These are phyloP conservation scores for Strobilomyces dryophilus DNA, from an alignment of 768 basidiomycete genomes.

Conservation along the genomic window DNA sequence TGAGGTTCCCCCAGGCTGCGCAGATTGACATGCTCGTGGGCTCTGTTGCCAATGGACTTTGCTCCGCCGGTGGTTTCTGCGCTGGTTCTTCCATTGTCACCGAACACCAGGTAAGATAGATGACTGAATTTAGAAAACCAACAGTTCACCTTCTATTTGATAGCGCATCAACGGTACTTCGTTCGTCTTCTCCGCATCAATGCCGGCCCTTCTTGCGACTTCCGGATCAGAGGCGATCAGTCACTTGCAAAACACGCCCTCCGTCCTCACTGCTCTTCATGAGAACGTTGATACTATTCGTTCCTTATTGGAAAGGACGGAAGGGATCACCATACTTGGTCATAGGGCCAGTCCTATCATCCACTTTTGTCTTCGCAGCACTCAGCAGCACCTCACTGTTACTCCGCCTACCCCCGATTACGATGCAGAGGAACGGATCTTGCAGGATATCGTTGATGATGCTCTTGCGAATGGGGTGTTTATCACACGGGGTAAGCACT, in stretches of 20 bases:
- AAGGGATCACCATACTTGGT: conserved; percentile 79
- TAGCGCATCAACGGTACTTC: conserved; percentile 94
- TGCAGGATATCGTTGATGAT: conserved; percentile 95
- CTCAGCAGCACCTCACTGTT: conserved; percentile 18
- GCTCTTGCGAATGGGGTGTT: conserved; percentile 76
- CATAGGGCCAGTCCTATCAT: conserved; percentile 85
- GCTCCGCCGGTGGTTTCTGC: conserved; percentile 90
- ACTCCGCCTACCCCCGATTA: conserved; percentile 42
- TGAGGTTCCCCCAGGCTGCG: conserved; percentile 49
- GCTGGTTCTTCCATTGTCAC: conserved; percentile 80
- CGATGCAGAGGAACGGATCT: conserved; percentile 66
- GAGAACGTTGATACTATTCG: conserved; percentile 79
- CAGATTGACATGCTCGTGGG: conserved; percentile 96
- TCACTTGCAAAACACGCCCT: conserved; percentile 70
- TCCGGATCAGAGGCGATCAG: conserved; percentile 84
- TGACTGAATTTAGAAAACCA: background rate
- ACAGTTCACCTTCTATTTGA: background rate
- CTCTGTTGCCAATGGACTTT: conserved; percentile 79
- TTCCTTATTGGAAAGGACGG: conserved; percentile 74
- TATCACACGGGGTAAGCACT: conserved; percentile 76
- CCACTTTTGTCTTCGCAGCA: conserved; percentile 64
- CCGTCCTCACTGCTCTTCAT: conserved; percentile 70
- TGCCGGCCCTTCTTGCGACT: conserved; percentile 87
- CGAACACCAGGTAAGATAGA: conserved; percentile 69
- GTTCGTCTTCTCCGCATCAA: conserved; percentile 94